Evolutionary conservation across 352 stramenopile genomes (phyloP), one percentile per base, ranked within the genome.

Genomic region (Phytophthora ramorum): DNA sequence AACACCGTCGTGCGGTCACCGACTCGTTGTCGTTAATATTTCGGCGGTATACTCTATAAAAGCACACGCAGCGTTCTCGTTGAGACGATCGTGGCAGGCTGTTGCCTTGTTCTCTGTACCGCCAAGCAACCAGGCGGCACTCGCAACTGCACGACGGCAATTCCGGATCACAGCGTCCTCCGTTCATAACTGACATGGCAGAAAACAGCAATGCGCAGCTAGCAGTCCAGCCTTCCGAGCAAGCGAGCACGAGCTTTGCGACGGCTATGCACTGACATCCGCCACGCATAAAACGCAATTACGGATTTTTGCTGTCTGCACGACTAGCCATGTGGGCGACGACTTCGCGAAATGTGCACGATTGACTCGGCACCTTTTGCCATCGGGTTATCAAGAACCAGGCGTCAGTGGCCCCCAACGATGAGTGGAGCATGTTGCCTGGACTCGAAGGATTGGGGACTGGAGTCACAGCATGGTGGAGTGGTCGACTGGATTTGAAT

Each of bases 231-330:
- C 24, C 24, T 28, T 28, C 24, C 24, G 10, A 37, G n/a, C n/a
- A n/a, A n/a, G n/a, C 10, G 32, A 2, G 8, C 32, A 37, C 32
- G 10, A 37, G 32, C 32, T 37, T 37, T 14, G 38, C 14, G 35
- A 48, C 38, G 19, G 22, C 40, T 59, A 51, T 50, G 52, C 52
- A 19, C 52, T 50, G 52, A 59, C 52, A 43, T 28, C 40, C 52
- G 52, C 30, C 24, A 28, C 2, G 24, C 24, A 28, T 28, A 28
- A 28, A 49, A 49, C 37, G 8, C 41, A 3, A 48, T 6, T 16
- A 1, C 22, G 41, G 7, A 16, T 6, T 40, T 49, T 50, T 51
- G 35, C 50, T 47, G 50, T 48, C 16, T 26, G 22, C 26, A 56
- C 20, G 50, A 58, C 35, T 58, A 58, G 20, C 50, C 50, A 48